Evolutionary conservation across 2,329 filamentous ascomycete genomes (phyloP), one percentile per base, ranked within the genome.

Genomic region (Cordyceps sp.): DNA sequence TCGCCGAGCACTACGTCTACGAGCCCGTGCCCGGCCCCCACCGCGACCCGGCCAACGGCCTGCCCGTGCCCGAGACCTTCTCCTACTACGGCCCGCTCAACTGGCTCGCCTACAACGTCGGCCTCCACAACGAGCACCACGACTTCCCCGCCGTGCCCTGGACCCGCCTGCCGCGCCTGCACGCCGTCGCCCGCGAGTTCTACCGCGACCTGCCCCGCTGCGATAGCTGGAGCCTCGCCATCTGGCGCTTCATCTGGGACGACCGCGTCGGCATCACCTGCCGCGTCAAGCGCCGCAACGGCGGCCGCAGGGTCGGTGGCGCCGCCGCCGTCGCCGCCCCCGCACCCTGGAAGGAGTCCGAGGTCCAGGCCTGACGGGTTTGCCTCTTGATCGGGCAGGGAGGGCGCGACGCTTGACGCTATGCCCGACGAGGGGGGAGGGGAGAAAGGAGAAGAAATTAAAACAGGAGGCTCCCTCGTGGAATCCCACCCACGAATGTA

Each of bases 121-220:
- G 90, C 33, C 62, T 94, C 48, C 90, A 98, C 64, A 98, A 98
- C 53, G 90, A 98, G 64, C 90, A 98, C 58, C 90, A 98, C 55
- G 90, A 98, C 56, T 98, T 98, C 59, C 90, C 90, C 10, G 90
- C 90, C 30, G 73, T 98, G 29, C 88, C 90, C 0, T 98, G 90
- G 90, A 94, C 85, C 9, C 68, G 79, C 21, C 67, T 98, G 25
- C 80, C 77, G 33, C 66, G 66, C 48, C 63, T 98, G 33, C 74
- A 86, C 48, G 59, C 73, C 39, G 80, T 92, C 35, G 90, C 90
- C 1, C 69, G 69, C 41, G 90, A 96, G 57, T 98, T 94, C 52
- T 98, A 98, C 58, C 73, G 78, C 41, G 79, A 81, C 37, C 61
- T 98, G 42, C 90, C 90, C 9, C 70, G 69, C 40, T 88, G 96